A percentile compares a stretch with the other conserved stretches of the same genome.
phyloP scores from a whole-genome alignment of 2,329 filamentous ascomycete genomes.

The Diaporthe australafricana region DNA sequence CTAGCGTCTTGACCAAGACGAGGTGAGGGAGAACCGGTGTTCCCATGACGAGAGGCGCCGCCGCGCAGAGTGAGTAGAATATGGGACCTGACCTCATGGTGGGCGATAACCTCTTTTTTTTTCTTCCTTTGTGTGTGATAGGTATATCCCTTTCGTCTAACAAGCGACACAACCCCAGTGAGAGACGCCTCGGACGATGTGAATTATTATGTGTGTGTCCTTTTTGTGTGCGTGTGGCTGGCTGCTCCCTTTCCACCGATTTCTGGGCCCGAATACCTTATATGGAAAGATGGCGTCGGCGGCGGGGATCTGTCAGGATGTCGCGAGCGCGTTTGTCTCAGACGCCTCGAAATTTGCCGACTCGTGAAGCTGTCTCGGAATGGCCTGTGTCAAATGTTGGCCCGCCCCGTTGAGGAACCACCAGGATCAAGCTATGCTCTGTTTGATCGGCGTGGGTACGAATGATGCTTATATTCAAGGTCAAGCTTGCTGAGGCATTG shows the following conservation, averaged over 20 bases:
- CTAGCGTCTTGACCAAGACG: slow-evolving; percentile 18
- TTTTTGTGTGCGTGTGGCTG: neutral
- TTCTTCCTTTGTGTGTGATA: too few species aligned
- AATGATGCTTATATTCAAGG: slow-evolving; percentile 23
- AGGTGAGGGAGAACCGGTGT: slow-evolving; percentile 11
- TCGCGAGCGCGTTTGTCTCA: slow-evolving; percentile 28
- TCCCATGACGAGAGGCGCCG: slow-evolving; percentile 28
- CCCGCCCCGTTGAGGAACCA: slow-evolving; percentile 6
- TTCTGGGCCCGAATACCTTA: neutral
- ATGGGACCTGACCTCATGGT: slow-evolving; percentile 34
- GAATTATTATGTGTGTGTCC: too few species aligned
- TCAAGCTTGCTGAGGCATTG: slow-evolving; percentile 15
- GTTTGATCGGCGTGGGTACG: slow-evolving; percentile 20
- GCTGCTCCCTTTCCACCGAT: neutral
- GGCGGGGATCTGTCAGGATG: slow-evolving; percentile 3
- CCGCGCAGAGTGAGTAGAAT: slow-evolving; percentile 27
- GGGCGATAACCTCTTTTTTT: neutral
- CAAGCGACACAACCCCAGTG: neutral
- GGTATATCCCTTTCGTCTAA: neutral
- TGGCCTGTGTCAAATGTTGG: slow-evolving; percentile 10
- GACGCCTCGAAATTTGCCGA: slow-evolving; percentile 24
- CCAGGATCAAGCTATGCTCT: slow-evolving; percentile 8
- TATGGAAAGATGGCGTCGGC: neutral
- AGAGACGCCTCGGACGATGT: neutral
- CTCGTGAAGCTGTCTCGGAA: slow-evolving; percentile 29